Percentiles rank a stretch among this genome's conserved stretches.
phyloP scores from a whole-genome alignment of 2,329 filamentous ascomycete genomes.

The Phaeosphaeriaceae sp. region DNA sequence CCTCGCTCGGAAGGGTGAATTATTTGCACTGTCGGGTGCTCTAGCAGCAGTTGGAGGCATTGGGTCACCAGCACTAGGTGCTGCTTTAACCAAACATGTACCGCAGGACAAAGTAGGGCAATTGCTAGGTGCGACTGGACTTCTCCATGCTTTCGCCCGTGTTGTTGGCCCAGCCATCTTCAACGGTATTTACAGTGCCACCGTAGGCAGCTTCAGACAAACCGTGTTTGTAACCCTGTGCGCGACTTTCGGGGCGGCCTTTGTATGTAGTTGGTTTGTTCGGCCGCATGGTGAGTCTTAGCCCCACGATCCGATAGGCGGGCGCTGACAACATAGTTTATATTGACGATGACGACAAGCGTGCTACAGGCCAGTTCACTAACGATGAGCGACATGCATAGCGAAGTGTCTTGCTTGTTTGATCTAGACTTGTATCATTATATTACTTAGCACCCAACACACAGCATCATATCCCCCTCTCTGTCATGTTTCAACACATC shows the following conservation, averaged over 20 bases:
- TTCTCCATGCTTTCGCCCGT: constrained; percentile 81
- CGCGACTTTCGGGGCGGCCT: constrained; percentile 68
- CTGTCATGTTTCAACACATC: too few relatives aligned
- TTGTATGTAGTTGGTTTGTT: constrained; percentile 73
- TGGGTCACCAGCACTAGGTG: constrained; percentile 82
- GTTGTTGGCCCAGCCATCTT: constrained; percentile 82
- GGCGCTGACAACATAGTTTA: constrained; percentile 12
- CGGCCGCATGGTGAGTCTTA: constrained; percentile 71
- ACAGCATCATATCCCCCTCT: too few relatives aligned
- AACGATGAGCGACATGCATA: constrained; percentile 8
- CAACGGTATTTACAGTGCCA: constrained; percentile 83
- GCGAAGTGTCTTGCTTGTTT: background rate
- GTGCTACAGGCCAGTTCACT: constrained; percentile 1
- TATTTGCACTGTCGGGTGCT: constrained; percentile 76
- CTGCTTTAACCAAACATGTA: constrained; percentile 88
- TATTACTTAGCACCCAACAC: too few relatives aligned
- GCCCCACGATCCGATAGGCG: background rate
- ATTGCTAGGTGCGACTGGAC: constrained; percentile 84
- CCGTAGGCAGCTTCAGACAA: constrained; percentile 78
- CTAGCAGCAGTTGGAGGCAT: constrained; percentile 81
- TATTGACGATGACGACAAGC: constrained; percentile 14
- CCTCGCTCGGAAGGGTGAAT: constrained; percentile 63
- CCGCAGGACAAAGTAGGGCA: constrained; percentile 81
- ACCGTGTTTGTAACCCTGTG: constrained; percentile 81
- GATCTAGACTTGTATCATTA: background rate